Evolutionary conservation across 495 filamentous ascomycete species (phyloP).

Genomic region (Neurospora sp.): DNA sequence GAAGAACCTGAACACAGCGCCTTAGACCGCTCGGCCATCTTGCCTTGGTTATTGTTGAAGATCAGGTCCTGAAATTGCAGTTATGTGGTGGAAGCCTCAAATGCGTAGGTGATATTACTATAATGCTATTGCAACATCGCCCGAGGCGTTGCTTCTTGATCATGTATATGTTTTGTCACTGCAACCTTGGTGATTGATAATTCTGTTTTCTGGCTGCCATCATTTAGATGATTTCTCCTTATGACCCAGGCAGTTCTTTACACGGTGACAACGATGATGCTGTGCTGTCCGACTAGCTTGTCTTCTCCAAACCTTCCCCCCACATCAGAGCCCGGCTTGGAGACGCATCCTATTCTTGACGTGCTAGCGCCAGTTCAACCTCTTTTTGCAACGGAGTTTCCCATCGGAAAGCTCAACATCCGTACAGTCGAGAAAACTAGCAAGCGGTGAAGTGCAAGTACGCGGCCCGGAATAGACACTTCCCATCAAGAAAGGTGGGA

Average conservation of each 20-base stretch:
- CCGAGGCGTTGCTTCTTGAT: not conserved
- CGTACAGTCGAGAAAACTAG: not conserved
- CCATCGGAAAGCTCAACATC: not conserved
- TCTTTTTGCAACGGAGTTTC: not conserved
- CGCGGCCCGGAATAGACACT: not conserved
- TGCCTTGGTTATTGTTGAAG: not conserved
- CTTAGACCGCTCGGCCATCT: not conserved
- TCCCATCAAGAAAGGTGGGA: not conserved
- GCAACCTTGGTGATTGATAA: no score
- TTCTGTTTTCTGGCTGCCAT: no score
- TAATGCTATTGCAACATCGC: not conserved
- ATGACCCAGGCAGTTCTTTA: no score
- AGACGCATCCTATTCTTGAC: not conserved
- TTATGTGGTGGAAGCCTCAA: not conserved
- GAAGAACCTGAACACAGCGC: not conserved
- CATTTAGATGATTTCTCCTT: no score
- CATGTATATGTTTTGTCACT: not conserved
- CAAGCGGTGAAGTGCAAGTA: not conserved
- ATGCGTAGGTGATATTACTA: no score
- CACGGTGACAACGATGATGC: not conserved
- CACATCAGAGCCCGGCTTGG: no score
- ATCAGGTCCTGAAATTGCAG: rapidly evolving
- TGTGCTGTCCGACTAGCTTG: no score
- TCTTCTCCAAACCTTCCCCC: no score
- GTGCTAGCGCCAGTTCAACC: not conserved